Percentiles rank a stretch among this genome's conserved stretches.
Conservation (phyloP, 148 eudicot species). For the Vaccinium macrocarpon region DNA sequence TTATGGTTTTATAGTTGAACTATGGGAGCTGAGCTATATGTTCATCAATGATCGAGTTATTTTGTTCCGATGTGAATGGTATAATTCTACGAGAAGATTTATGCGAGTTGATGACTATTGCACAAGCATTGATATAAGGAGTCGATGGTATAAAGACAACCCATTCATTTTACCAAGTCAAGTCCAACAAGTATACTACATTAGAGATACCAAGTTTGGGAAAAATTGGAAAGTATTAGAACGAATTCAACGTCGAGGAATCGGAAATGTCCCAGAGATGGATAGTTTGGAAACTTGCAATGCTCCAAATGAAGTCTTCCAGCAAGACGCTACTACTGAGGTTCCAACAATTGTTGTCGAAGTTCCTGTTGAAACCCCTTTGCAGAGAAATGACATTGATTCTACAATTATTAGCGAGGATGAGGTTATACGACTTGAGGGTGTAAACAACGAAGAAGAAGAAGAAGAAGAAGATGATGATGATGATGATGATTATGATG, state of each 20-base stretch:
- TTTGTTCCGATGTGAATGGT: conserved; percentile 10
- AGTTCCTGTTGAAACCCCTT: background rate
- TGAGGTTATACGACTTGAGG: no score
- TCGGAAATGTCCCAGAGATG: background rate
- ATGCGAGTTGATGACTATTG: background rate
- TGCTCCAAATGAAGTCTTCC: background rate
- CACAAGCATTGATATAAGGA: background rate
- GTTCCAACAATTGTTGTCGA: background rate
- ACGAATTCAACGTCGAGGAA: background rate
- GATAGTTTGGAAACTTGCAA: no score
- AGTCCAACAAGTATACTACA: background rate
- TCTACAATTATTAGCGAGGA: background rate
- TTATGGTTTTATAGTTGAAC: conserved; percentile 4
- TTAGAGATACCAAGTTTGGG: conserved; percentile 5
- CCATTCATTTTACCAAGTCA: conserved; percentile 2
- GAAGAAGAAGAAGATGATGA: no score
- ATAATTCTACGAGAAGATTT: background rate
- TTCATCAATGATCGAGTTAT: background rate
- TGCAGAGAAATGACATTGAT: background rate
- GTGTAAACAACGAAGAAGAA: no score
- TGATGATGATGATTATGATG: no score
- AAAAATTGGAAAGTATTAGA: background rate
- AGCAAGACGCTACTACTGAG: background rate
- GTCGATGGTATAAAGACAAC: conserved; percentile 3
- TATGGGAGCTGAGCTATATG: background rate